Conservation (phyloP, 176 grass and related monocot genomes). For the Eragrostis curvula region DNA sequence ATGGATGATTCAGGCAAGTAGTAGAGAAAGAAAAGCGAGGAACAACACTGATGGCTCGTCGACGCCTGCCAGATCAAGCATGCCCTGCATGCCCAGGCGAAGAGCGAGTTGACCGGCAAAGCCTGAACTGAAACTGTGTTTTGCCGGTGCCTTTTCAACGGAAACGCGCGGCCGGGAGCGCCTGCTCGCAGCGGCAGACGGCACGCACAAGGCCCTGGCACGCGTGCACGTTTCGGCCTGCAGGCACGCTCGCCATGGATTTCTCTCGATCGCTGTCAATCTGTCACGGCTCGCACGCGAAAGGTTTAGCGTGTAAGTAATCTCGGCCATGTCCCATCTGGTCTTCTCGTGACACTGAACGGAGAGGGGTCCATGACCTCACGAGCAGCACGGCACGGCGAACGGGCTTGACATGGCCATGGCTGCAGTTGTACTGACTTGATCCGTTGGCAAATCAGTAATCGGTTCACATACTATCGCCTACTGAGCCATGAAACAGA, state of each 20-base stretch:
- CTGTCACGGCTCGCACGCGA: not conserved
- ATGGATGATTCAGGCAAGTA: not conserved
- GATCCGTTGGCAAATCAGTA: not conserved
- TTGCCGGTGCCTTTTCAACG: not conserved
- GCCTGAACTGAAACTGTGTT: not conserved
- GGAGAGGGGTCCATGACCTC: not conserved
- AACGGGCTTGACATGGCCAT: too few species aligned
- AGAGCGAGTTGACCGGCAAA: not conserved
- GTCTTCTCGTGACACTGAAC: not conserved
- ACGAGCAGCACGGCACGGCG: not conserved
- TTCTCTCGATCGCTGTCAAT: not conserved
- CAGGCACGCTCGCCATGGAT: not conserved
- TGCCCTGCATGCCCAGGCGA: not conserved
- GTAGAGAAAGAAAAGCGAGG: not conserved
- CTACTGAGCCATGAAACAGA: not conserved
- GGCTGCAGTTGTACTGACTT: not conserved
- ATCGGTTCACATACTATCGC: too few species aligned
- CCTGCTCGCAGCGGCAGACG: not conserved
- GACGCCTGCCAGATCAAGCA: constrained; percentile 7
- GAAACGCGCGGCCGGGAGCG: not conserved
- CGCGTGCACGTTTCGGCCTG: not conserved
- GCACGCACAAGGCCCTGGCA: not conserved
- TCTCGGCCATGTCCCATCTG: not conserved
- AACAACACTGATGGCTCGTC: not conserved
- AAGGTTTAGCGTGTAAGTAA: constrained; percentile 43